Evolutionary conservation across 2,329 filamentous ascomycete genomes (phyloP).

Genomic region (Curvularia spicifera): DNA sequence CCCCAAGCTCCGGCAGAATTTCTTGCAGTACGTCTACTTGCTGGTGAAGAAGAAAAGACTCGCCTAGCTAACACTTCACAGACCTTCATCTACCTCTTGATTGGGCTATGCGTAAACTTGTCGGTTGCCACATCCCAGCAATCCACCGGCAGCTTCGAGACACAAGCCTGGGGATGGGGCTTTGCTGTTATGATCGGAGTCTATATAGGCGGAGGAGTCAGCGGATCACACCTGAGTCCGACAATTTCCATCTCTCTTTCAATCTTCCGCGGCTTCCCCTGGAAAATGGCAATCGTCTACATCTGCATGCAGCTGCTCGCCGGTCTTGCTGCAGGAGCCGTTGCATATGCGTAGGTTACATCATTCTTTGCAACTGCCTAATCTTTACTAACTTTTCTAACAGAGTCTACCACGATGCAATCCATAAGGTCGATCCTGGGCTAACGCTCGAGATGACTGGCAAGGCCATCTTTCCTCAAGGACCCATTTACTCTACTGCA

Average conservation of each 20-base stretch:
- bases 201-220: constrained; percentile 55
- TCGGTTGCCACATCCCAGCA: constrained; percentile 57
- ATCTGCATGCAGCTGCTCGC: constrained; percentile 60
- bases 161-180: constrained; percentile 56
- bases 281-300: constrained; percentile 59
- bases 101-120: constrained; percentile 60
- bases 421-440: constrained; percentile 63
- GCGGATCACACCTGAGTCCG: constrained; percentile 58
- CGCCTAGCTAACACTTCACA: constrained; percentile 3
- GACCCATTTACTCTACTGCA: constrained; percentile 65
- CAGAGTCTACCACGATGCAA: constrained; percentile 57
- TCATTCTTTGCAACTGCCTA: constrained; percentile 27
- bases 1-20: constrained; percentile 62
- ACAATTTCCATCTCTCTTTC: constrained; percentile 53
- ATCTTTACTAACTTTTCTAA: constrained; percentile 19
- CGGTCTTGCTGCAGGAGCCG: constrained; percentile 56
- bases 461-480: constrained; percentile 66
- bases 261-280: constrained; percentile 66
- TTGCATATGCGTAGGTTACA: constrained; percentile 48
- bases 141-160: constrained; percentile 42
- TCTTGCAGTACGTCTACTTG: constrained; percentile 51
- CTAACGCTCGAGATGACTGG: constrained; percentile 44
- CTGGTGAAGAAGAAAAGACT: background rate
- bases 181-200: constrained; percentile 61
- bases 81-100: constrained; percentile 42